Conservation (phyloP, 23 red algal genomes). For the Gracilaria caudata region DNA sequence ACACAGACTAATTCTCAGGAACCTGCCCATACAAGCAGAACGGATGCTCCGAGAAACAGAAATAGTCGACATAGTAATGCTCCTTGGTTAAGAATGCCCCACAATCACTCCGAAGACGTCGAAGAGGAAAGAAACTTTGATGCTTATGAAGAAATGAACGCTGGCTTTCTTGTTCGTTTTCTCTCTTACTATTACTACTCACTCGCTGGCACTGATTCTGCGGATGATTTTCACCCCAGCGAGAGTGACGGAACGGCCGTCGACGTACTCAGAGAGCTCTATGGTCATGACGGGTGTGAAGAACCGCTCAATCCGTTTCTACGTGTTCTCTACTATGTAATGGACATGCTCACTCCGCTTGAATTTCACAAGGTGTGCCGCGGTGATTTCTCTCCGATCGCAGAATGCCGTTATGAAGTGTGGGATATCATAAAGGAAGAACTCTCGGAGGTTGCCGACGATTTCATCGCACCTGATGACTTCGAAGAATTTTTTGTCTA, state of each 20-base stretch:
- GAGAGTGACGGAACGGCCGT: not conserved
- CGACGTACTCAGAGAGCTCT: not conserved
- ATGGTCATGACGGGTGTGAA: not conserved
- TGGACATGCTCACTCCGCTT: conserved; percentile 13
- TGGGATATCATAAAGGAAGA: conserved; percentile 12
- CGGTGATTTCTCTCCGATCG: conserved; percentile 16
- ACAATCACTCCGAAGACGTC: not conserved
- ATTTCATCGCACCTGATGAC: not conserved
- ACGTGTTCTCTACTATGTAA: conserved; percentile 8
- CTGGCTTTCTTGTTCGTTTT: conserved; percentile 29
- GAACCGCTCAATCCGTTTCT: conserved; percentile 6
- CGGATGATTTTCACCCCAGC: not conserved
- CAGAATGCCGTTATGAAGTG: not conserved
- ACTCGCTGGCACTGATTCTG: not conserved
- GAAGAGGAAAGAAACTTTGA: conserved; percentile 1
- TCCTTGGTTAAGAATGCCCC: not conserved
- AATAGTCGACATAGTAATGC: not conserved
- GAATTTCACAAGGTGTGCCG: conserved; percentile 13
- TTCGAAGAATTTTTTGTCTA: conserved; percentile 7
- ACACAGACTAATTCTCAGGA: not conserved
- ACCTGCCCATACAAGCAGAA: not conserved
- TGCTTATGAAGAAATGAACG: not conserved
- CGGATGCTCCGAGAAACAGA: not conserved
- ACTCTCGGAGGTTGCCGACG: not conserved
- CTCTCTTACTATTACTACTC: conserved; percentile 13